phyloP scores from a whole-genome alignment of 805 yeast genomes.

The Suhomyces canberraensis region DNA sequence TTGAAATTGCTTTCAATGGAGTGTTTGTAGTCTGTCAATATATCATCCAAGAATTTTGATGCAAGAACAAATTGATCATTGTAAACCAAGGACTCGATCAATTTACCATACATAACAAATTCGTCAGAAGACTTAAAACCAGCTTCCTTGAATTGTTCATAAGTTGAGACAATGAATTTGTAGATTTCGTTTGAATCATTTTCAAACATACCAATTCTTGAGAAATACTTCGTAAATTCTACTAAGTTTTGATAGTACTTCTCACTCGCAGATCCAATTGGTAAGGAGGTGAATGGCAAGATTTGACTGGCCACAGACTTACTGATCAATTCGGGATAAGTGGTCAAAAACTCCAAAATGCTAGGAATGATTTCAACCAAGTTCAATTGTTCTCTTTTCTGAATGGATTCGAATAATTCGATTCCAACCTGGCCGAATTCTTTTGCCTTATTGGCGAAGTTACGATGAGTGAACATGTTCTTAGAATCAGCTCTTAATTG shows the following conservation, averaged over 20 bases:
- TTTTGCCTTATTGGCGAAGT: slow-evolving; percentile 31
- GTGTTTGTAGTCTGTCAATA: slow-evolving; percentile 44
- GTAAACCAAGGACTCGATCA: slow-evolving; percentile 51
- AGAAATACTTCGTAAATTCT: slow-evolving; percentile 23
- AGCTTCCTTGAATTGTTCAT: slow-evolving; percentile 30
- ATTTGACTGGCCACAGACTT: slow-evolving; percentile 16
- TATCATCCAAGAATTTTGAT: slow-evolving; percentile 53
- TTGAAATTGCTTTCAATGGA: slow-evolving; percentile 13
- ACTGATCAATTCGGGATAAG: slow-evolving; percentile 26
- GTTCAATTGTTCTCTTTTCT: slow-evolving; percentile 33
- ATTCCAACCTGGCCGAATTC: slow-evolving; percentile 44
- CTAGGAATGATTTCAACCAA: slow-evolving; percentile 31
- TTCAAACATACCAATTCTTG: slow-evolving; percentile 14
- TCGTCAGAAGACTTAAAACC: slow-evolving; percentile 30
- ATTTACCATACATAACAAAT: slow-evolving; percentile 47
- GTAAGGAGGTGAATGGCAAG: slow-evolving; percentile 5
- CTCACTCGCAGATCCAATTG: neutral
- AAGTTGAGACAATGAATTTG: slow-evolving; percentile 25
- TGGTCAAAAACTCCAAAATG: slow-evolving; percentile 29
- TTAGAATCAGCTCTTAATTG: neutral
- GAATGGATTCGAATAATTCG: slow-evolving; percentile 46
- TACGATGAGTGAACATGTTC: slow-evolving; percentile 4
- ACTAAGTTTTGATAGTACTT: slow-evolving; percentile 1
- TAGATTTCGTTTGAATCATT: slow-evolving; percentile 18
- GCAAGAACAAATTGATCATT: slow-evolving; percentile 51